phyloP scores from a whole-genome alignment of 192 early-diverging fungal genomes.

The Linnemannia exigua region DNA sequence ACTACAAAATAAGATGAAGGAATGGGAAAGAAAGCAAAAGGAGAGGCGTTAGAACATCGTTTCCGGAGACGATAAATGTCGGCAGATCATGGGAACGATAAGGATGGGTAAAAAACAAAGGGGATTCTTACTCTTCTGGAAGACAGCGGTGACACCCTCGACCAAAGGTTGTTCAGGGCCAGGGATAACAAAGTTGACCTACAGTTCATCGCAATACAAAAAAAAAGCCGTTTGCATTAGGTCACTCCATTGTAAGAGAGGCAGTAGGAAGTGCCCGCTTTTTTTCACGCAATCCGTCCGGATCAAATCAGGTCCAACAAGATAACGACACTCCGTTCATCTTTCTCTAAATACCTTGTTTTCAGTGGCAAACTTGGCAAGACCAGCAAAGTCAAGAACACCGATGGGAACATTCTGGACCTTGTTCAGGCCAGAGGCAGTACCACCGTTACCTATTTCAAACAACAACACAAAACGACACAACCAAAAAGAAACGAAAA shows the following conservation, averaged over 20 bases:
- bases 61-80: background rate
- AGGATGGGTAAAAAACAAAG: conserved; percentile 20
- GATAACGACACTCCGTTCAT: background rate
- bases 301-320: background rate
- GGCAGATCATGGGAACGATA: background rate
- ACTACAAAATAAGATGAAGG: conserved; percentile 58
- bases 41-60: background rate
- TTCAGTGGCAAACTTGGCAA: conserved; percentile 84
- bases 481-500: conserved; percentile 2
- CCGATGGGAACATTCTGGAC: conserved; percentile 86
- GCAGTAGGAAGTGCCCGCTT: background rate
- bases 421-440: conserved; percentile 77
- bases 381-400: conserved; percentile 76
- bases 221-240: background rate
- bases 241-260: background rate
- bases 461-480: background rate
- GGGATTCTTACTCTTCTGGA: conserved; percentile 77
- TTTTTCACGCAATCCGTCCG: background rate
- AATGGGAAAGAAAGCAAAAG: background rate
- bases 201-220: background rate
- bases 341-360: conserved; percentile 71
- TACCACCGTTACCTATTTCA: conserved; percentile 92
- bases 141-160: conserved; percentile 87
- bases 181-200: conserved; percentile 88
- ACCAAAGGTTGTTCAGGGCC: conserved; percentile 98